Evolutionary conservation across 1,284 basidiomycete genomes (phyloP).

Genomic region (Schizophyllum amplum): DNA sequence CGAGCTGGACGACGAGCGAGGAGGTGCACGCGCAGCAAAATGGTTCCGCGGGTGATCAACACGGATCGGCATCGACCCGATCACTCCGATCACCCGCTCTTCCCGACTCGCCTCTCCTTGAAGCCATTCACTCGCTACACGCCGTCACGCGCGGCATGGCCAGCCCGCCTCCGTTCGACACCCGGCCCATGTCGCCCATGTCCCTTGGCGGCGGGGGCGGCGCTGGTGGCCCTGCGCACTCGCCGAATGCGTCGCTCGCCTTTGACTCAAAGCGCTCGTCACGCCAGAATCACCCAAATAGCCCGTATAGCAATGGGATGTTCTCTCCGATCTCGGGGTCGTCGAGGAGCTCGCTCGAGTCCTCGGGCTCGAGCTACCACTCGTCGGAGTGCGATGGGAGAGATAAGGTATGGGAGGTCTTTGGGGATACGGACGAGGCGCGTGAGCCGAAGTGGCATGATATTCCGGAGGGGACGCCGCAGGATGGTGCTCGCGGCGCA

Average conservation of each 20-base stretch:
- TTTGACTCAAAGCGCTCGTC: slow-evolving; percentile 34
- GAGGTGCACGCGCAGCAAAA: neutral
- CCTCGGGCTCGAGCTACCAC: slow-evolving; percentile 75
- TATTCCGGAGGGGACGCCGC: slow-evolving; percentile 39
- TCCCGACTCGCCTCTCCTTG: slow-evolving; percentile 48
- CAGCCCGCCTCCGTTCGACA: slow-evolving; percentile 24
- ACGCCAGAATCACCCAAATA: slow-evolving; percentile 44
- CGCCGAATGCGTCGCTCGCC: neutral
- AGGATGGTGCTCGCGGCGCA: too few species aligned
- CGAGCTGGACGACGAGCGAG: neutral
- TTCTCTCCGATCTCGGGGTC: slow-evolving; percentile 64
- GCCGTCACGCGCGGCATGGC: slow-evolving; percentile 18
- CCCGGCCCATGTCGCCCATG: slow-evolving; percentile 40
- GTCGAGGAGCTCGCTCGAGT: slow-evolving; percentile 70
- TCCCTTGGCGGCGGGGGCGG: slow-evolving; percentile 45
- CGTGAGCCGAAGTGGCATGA: slow-evolving; percentile 55
- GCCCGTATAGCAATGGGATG: slow-evolving; percentile 45
- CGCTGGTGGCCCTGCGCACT: neutral
- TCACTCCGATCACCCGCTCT: slow-evolving; percentile 48
- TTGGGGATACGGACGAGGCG: slow-evolving; percentile 27
- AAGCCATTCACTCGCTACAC: slow-evolving; percentile 21
- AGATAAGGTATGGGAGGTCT: slow-evolving; percentile 31
- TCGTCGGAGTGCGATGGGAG: slow-evolving; percentile 61
- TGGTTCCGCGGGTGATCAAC: neutral
- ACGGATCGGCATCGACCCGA: slow-evolving; percentile 22